phyloP scores from a whole-genome alignment of 1,139 yeast species.

The Candida frijolesensis region DNA sequence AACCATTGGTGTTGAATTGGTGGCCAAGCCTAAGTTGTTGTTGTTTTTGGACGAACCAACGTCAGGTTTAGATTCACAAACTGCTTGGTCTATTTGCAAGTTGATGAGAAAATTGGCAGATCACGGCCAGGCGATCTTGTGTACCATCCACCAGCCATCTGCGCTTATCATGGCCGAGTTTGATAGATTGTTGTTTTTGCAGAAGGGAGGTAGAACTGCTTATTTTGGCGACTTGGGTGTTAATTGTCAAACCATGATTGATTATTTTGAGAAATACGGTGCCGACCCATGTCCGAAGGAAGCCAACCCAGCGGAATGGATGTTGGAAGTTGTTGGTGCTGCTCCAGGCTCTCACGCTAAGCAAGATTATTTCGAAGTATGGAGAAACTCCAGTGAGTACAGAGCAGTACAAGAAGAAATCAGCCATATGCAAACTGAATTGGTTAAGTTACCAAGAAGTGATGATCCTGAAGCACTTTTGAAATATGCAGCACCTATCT shows the following conservation, averaged over 20 bases:
- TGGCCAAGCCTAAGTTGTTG: no score
- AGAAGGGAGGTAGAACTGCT: slow-evolving; percentile 58
- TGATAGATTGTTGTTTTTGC: slow-evolving; percentile 39
- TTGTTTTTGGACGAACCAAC: no score
- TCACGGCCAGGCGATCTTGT: slow-evolving; percentile 45
- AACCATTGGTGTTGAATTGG: no score
- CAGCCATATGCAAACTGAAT: slow-evolving; percentile 32
- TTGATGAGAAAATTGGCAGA: no score
- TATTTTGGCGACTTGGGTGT: slow-evolving; percentile 72
- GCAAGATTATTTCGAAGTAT: slow-evolving; percentile 37
- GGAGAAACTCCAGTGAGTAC: slow-evolving; percentile 32
- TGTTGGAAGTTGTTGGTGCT: slow-evolving; percentile 54
- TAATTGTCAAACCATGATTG: no score
- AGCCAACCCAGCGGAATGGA: slow-evolving; percentile 62
- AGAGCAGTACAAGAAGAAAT: slow-evolving; percentile 23
- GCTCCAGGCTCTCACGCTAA: slow-evolving; percentile 40
- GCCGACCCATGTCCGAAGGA: slow-evolving; percentile 42
- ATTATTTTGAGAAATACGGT: slow-evolving; percentile 61
- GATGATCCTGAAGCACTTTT: slow-evolving; percentile 24
- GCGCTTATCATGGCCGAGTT: slow-evolving; percentile 39
- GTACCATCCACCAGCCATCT: slow-evolving; percentile 48
- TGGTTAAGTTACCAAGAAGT: slow-evolving; percentile 28
- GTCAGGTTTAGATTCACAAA: no score
- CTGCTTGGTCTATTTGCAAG: no score
- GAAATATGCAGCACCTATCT: slow-evolving; percentile 29